Percentiles rank a stretch among this genome's conserved stretches.
Conservation (phyloP, 2,329 filamentous ascomycete species). For the Tolypocladium sp. region DNA sequence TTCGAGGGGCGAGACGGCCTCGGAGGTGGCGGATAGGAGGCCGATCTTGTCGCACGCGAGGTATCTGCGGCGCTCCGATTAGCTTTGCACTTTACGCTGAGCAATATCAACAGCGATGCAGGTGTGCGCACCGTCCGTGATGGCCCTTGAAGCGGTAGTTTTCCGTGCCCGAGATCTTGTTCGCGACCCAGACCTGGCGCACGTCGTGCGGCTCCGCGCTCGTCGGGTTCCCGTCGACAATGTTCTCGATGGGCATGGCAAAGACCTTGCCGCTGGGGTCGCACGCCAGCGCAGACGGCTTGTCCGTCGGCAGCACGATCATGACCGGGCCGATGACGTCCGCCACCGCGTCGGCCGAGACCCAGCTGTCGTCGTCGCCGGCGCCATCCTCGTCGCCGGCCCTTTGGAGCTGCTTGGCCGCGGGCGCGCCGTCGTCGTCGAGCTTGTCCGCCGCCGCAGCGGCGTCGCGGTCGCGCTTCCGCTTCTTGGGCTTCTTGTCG, state of each 20-base stretch:
- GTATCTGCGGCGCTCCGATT: slow-evolving; percentile 46
- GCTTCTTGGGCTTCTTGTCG: slow-evolving; percentile 90
- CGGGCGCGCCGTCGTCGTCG: slow-evolving; percentile 29
- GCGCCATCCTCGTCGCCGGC: slow-evolving; percentile 21
- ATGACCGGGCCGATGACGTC: slow-evolving; percentile 79
- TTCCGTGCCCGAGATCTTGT: slow-evolving; percentile 72
- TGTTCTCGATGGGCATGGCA: slow-evolving; percentile 72
- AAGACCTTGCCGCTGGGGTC: slow-evolving; percentile 86
- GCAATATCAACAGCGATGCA: not conserved
- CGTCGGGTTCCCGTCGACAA: slow-evolving; percentile 71
- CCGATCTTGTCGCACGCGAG: slow-evolving; percentile 81
- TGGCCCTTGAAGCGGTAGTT: slow-evolving; percentile 80
- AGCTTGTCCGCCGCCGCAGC: slow-evolving; percentile 26
- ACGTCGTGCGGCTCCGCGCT: slow-evolving; percentile 94
- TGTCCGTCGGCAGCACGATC: slow-evolving; percentile 69
- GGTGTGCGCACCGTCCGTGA: slow-evolving; percentile 59
- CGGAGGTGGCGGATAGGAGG: slow-evolving; percentile 62
- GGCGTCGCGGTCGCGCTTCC: slow-evolving; percentile 57
- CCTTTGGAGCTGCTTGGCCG: slow-evolving; percentile 11
- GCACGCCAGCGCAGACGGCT: slow-evolving; percentile 68
- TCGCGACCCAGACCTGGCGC: slow-evolving; percentile 90
- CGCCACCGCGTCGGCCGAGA: slow-evolving; percentile 63
- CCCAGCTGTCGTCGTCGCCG: slow-evolving; percentile 77
- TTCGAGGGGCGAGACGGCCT: slow-evolving; percentile 78
- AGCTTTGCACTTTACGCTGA: not conserved